Conservation (phyloP, 179 eudicot species). For the Gypsophila paniculata region DNA sequence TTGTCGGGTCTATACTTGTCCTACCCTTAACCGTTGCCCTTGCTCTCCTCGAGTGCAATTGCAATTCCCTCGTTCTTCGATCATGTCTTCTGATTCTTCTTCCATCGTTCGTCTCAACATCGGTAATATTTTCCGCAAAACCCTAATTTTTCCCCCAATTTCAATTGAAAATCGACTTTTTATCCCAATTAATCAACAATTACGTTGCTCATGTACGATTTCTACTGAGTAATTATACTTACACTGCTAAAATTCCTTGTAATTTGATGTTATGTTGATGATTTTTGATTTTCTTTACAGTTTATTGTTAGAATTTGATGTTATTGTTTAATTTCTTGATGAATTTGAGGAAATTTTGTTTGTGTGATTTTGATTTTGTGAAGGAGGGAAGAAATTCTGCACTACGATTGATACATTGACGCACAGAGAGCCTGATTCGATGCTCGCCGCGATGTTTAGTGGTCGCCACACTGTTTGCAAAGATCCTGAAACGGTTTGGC, state of each 20-base stretch:
- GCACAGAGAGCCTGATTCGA: conserved; percentile 83
- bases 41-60: not conserved
- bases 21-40: not conserved
- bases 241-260: not conserved
- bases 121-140: conserved; percentile 29
- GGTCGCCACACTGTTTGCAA: conserved; percentile 79
- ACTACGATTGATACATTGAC: conserved; percentile 84
- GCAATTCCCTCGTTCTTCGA: not conserved
- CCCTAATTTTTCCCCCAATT: not conserved
- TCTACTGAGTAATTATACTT: not conserved
- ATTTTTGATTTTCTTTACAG: not conserved
- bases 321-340: not conserved
- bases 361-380: conserved; percentile 1
- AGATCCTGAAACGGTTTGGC: conserved; percentile 64
- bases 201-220: not conserved
- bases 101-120: conserved; percentile 65
- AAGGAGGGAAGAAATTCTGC: conserved; percentile 85
- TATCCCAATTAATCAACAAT: not conserved
- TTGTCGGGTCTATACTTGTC: too few relatives aligned
- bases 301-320: not conserved
- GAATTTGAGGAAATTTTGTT: not conserved
- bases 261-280: not conserved
- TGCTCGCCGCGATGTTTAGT: conserved; percentile 98
- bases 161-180: not conserved
- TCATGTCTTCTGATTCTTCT: conserved; percentile 24